Evolutionary conservation across 352 stramenopile species (phyloP).

Genomic region (Phytophthora syringae): DNA sequence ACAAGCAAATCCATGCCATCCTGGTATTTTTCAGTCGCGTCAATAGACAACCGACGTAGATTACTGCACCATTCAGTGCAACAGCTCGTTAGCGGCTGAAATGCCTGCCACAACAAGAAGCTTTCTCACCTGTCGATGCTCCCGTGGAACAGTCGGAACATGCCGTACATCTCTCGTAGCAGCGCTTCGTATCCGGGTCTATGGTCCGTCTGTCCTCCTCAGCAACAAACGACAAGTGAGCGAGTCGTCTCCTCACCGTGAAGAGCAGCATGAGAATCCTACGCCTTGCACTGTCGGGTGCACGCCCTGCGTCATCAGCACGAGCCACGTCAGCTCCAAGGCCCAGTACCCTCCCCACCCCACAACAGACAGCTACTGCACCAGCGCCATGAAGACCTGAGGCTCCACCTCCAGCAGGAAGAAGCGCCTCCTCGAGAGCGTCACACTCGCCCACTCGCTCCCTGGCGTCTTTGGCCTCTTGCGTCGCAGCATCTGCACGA

Average conservation of each 20-base stretch:
- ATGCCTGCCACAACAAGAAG: neutral
- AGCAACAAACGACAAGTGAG: constrained; percentile 3
- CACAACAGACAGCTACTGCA: constrained; percentile 14
- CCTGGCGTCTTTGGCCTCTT: neutral
- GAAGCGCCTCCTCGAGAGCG: constrained; percentile 46
- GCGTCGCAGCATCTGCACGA: constrained; percentile 50
- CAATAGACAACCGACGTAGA: constrained; percentile 27
- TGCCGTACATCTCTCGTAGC: constrained; percentile 52
- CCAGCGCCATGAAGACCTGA: constrained; percentile 67
- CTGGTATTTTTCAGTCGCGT: neutral
- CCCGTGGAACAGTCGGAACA: constrained; percentile 64
- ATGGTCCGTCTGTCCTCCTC: constrained; percentile 42
- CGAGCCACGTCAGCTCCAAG: neutral
- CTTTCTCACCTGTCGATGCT: constrained; percentile 47
- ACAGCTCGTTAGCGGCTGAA: neutral
- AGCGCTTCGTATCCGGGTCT: constrained; percentile 42
- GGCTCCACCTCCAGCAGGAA: constrained; percentile 64
- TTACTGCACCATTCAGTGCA: constrained; percentile 23
- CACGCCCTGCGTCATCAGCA: constrained; percentile 33
- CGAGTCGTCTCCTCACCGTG: too few relatives aligned
- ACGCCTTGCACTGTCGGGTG: constrained; percentile 41
- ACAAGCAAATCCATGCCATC: constrained; percentile 66
- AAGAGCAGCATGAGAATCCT: constrained; percentile 4
- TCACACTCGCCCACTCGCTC: constrained; percentile 52
- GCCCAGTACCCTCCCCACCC: too few relatives aligned